These are phyloP conservation scores for Tolypocladium tropicale DNA, from an alignment of 2,329 filamentous ascomycete species.

Conservation along the genomic window DNA sequence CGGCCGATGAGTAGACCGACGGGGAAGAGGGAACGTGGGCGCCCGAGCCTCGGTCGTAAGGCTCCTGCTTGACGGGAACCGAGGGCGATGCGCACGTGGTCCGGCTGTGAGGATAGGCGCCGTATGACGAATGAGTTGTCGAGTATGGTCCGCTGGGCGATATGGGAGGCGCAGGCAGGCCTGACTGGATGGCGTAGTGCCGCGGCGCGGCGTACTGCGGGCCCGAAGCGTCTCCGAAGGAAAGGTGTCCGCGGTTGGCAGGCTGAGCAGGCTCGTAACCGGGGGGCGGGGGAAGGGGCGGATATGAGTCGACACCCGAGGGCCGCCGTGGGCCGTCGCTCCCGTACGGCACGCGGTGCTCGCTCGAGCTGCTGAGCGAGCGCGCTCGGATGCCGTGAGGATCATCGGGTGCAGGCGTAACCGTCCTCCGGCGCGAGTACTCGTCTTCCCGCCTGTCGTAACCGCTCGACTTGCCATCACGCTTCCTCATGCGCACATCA, in stretches of 20 bases:
- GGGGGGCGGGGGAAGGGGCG: slow-evolving; percentile 24
- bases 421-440: slow-evolving; percentile 30
- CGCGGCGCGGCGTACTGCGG: slow-evolving; percentile 24
- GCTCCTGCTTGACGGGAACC: slow-evolving; percentile 18
- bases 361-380: slow-evolving; percentile 50
- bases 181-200: slow-evolving; percentile 26
- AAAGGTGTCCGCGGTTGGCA: slow-evolving; percentile 18
- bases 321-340: slow-evolving; percentile 32
- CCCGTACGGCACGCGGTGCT: slow-evolving; percentile 32
- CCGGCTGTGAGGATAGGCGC: slow-evolving; percentile 15
- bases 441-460: slow-evolving; percentile 56
- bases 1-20: slow-evolving; percentile 17
- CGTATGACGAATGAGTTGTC: slow-evolving; percentile 26
- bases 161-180: slow-evolving; percentile 22
- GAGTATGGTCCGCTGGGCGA: slow-evolving; percentile 23
- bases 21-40: slow-evolving; percentile 28
- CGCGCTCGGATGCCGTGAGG: slow-evolving; percentile 35
- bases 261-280: slow-evolving; percentile 19
- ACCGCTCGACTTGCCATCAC: slow-evolving; percentile 56
- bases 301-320: slow-evolving; percentile 36
- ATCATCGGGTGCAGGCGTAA: slow-evolving; percentile 23
- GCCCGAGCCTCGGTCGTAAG: slow-evolving; percentile 27
- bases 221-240: slow-evolving; percentile 21
- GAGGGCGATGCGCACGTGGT: slow-evolving; percentile 19
- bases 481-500: slow-evolving; percentile 84